A percentile compares a stretch with the other conserved stretches of the same genome.
phyloP scores from a whole-genome alignment of 2,329 filamentous ascomycete genomes.

The Tolypocladium amazonense region DNA sequence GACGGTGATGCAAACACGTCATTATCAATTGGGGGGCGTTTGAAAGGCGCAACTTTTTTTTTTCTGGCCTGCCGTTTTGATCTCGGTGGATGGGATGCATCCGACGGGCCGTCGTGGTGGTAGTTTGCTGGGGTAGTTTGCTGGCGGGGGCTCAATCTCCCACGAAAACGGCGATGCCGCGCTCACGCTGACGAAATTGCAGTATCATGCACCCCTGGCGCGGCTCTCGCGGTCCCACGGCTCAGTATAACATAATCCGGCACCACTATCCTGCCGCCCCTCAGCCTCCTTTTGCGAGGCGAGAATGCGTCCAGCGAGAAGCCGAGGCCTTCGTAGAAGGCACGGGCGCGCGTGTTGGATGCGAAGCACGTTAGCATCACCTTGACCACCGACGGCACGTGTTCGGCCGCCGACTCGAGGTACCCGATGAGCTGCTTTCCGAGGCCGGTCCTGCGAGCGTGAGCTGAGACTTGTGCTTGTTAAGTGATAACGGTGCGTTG shows the following conservation, averaged over 20 bases:
- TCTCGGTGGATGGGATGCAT: background rate
- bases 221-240: constrained; percentile 22
- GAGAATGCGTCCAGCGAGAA: constrained; percentile 45
- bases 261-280: constrained; percentile 40
- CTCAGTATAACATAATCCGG: constrained; percentile 54
- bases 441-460: constrained; percentile 43
- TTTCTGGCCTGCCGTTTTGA: background rate
- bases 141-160: background rate
- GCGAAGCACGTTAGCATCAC: constrained; percentile 67
- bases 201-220: background rate
- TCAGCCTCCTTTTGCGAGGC: constrained; percentile 39
- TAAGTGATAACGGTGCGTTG: background rate
- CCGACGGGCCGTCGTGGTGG: no score
- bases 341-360: constrained; percentile 44
- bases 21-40: background rate
- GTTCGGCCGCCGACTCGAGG: constrained; percentile 40
- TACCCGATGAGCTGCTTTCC: constrained; percentile 48
- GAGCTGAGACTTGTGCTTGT: background rate
- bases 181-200: background rate
- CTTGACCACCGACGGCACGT: constrained; percentile 47
- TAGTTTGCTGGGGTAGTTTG: no score
- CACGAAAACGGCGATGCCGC: background rate
- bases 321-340: constrained; percentile 52
- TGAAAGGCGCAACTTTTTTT: background rate
- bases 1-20: background rate